These are phyloP conservation scores for Hypomontagnella submonticulosa DNA, from an alignment of 495 filamentous ascomycete genomes.

Conservation along the genomic window DNA sequence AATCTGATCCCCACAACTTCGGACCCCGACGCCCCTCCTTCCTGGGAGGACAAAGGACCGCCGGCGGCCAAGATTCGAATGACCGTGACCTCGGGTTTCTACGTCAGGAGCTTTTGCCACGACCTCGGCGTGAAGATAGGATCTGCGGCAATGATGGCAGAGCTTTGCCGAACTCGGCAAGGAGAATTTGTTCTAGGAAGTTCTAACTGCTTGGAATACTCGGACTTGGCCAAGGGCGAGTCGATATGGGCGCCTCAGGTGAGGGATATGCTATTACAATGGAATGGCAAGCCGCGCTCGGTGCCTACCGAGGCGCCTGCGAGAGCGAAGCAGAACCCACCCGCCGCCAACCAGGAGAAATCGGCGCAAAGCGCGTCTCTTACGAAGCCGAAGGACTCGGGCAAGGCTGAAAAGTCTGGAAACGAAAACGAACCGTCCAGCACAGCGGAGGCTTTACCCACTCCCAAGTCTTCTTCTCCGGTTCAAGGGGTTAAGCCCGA, in stretches of 20 bases:
- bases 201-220: conserved; percentile 81
- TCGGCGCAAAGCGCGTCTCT: background rate
- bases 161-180: conserved; percentile 82
- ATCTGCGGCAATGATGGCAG: conserved; percentile 87
- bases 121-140: conserved; percentile 87
- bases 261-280: conserved; percentile 69
- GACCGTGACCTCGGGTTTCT: conserved; percentile 96
- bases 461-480: conserved; percentile 19
- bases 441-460: background rate
- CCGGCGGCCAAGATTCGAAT: conserved; percentile 85
- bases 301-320: conserved; percentile 22
- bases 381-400: background rate
- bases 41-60: conserved; percentile 63
- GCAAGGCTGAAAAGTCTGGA: background rate
- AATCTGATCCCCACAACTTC: conserved; percentile 50
- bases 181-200: conserved; percentile 75
- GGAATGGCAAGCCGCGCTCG: conserved; percentile 50
- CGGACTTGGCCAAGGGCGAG: conserved; percentile 80
- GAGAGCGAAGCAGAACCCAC: conserved; percentile 25
- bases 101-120: conserved; percentile 92
- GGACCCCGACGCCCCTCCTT: conserved; percentile 48
- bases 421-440: conserved; percentile 1
- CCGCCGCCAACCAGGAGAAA: conserved; percentile 1
- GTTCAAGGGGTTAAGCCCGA: conserved; percentile 8
- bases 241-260: conserved; percentile 85